Evolutionary conservation across 169 alveolate genomes (phyloP), one percentile per base, ranked within the genome.

Genomic region (Theileria orientalis): DNA sequence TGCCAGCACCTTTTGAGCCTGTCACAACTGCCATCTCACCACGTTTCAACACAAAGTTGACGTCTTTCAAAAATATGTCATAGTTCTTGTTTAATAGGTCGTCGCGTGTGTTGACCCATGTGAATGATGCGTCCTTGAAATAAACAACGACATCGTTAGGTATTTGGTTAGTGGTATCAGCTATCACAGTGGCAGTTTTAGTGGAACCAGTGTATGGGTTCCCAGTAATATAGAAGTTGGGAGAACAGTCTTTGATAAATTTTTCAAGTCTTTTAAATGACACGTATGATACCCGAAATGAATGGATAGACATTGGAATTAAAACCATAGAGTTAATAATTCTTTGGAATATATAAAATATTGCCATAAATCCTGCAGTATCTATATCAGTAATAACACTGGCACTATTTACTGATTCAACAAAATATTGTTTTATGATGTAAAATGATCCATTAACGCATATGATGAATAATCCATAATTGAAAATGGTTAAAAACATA

Each of bases 241-340:
- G 86, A 0, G 86, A 71, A 27, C 76, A 77, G 23, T 44, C 42
- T 9, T 44, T 59, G 5, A 77, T 8, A 44, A 56, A 77, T 16
- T 44, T 37, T 23, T 59, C 73, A 3, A 77, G 57, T 23, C 86
- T 57, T 8, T 64, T 33, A 7, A 23, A 6, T 9, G 86, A 68
- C n/a, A 68, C 30, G 13, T 64, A 40, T 0, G 73, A 54, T 21
- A 57, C 66, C 3, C 56, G 67, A 29, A 68, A 13, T 3, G 41
- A 7, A 16, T 57, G 63, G 37, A 76, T 33, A 29, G 63, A 32
- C 29, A 32, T 49, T 9, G 72, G 86, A 11, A 77, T 21, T 30
- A 51, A 47, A 42, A 54, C 54, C 14, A 68, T 32, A 7, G 86
- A 41, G 9, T 52, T 59, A n/a, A 69, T 73, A 30, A 77, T 59